Base-by-base conservation (phyloP, 1,139 yeast genomes). In the Spathaspora sp. region DNA sequence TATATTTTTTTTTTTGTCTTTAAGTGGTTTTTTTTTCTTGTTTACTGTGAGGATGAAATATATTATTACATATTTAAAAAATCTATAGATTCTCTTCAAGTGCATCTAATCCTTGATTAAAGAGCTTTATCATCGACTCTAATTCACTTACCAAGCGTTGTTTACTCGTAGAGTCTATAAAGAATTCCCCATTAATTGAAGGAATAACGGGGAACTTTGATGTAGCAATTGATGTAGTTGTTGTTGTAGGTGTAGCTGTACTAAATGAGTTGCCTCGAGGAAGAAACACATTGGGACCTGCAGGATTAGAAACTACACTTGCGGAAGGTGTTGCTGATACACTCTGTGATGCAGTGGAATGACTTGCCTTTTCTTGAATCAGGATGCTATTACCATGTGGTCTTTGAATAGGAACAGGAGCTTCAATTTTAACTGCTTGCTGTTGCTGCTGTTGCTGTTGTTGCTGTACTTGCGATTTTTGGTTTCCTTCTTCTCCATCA, bases 61-160 rank as follows among this genome's bases (percentile, higher is more conserved):
- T 13, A 34, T 13, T 13, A 13, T 17, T 34, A 34, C 16, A 17
- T 10, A 34, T 11, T 20, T 34, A 34, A 13, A 37, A 20, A 37
- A 37, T 18, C 50, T 60, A 64, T 43, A 63, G 48, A 42, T 55
- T 59, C 43, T 61, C 67, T 44, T 73, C 76, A 47, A 74, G 60
- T 1, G 72, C 68, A 27, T 73, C 79, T 47, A 75, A 59, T 1
- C 78, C 79, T 45, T 64, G 67, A 44, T 60, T 68, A 52, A 75
- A 72, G 24, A 70, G 56, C 42, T 64, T 61, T 33, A 74, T 68
- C 72, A 75, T 71, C 6, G 49, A 45, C 43, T 74, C 79, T 43
- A 75, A 56, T 47, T 74, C 80, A 38, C 51, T 56, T 9, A 69
- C 63, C 47, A 75, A 56, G 43, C 66, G 68, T 16, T 56, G 63